Conservation (phyloP, 768 basidiomycete genomes). For the Lactarius sp. region DNA sequence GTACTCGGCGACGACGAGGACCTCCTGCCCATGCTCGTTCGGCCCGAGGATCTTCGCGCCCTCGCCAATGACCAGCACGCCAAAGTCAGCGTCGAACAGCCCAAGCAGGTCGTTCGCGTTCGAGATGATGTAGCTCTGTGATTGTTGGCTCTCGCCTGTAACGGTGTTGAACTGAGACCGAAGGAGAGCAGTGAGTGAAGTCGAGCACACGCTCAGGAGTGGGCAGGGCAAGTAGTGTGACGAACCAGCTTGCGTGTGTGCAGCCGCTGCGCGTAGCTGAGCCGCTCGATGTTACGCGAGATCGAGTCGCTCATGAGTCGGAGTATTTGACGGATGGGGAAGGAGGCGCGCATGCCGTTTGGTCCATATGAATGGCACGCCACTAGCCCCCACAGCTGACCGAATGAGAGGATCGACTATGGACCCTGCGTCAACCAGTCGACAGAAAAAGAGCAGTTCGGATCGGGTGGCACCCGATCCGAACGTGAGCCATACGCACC, state of each 20-base stretch:
- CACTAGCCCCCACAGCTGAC: conserved; percentile 74
- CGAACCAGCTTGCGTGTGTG: conserved; percentile 72
- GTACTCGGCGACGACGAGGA: conserved; percentile 75
- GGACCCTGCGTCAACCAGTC: background rate
- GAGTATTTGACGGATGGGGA: conserved; percentile 79
- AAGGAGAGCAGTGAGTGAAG: background rate
- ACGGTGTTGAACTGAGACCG: conserved; percentile 62
- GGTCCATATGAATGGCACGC: conserved; percentile 73
- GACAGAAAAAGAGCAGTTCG: background rate
- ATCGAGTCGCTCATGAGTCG: conserved; percentile 75
- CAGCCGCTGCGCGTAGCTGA: conserved; percentile 71
- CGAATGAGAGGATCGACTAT: conserved; percentile 76
- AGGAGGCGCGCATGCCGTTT: conserved; percentile 80
- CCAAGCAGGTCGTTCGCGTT: conserved; percentile 74
- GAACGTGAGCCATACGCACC: conserved; percentile 42
- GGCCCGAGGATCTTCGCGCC: conserved; percentile 67
- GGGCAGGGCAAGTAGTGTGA: conserved; percentile 9
- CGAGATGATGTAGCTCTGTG: conserved; percentile 73
- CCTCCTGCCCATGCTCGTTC: conserved; percentile 69
- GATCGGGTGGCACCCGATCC: too few relatives aligned
- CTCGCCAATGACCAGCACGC: conserved; percentile 66
- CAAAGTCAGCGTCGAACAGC: conserved; percentile 75
- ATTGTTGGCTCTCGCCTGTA: conserved; percentile 53
- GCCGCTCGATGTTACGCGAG: conserved; percentile 70
- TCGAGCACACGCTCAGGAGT: background rate